These are phyloP conservation scores for Fusarium albidum DNA, from an alignment of 2,329 filamentous ascomycete species.

Conservation along the genomic window DNA sequence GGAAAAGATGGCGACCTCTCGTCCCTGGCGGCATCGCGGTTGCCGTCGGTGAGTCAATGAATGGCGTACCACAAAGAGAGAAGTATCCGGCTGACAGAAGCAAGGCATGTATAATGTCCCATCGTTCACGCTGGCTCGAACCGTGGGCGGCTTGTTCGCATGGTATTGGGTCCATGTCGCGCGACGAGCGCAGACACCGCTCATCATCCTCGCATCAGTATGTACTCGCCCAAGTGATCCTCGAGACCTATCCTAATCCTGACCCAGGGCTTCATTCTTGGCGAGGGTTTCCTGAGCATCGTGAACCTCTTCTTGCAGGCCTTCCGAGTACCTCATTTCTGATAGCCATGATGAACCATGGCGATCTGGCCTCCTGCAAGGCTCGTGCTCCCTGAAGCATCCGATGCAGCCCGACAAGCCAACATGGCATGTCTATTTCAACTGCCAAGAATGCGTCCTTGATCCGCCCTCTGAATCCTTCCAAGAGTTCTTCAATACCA, in stretches of 20 bases:
- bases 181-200: constrained; percentile 70
- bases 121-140: constrained; percentile 90
- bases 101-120: constrained; percentile 96
- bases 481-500: constrained; percentile 74
- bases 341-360: constrained; percentile 15
- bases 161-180: constrained; percentile 77
- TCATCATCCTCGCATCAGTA: constrained; percentile 86
- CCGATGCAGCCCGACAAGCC: background rate
- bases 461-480: constrained; percentile 51
- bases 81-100: constrained; percentile 20
- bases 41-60: constrained; percentile 72
- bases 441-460: constrained; percentile 59
- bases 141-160: constrained; percentile 76
- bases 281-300: constrained; percentile 92
- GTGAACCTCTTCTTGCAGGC: constrained; percentile 86
- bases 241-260: constrained; percentile 16
- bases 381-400: background rate
- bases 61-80: background rate
- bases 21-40: constrained; percentile 95
- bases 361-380: background rate
- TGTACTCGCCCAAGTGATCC: constrained; percentile 37
- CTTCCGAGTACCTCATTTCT: constrained; percentile 77
- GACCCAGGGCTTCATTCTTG: constrained; percentile 81
- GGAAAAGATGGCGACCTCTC: constrained; percentile 73
- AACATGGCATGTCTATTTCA: constrained; percentile 47